Percentiles rank a stretch among this genome's conserved stretches.
These are phyloP conservation scores for Phytopythium montanum DNA, from an alignment of 352 stramenopile genomes.

Conservation along the genomic window DNA sequence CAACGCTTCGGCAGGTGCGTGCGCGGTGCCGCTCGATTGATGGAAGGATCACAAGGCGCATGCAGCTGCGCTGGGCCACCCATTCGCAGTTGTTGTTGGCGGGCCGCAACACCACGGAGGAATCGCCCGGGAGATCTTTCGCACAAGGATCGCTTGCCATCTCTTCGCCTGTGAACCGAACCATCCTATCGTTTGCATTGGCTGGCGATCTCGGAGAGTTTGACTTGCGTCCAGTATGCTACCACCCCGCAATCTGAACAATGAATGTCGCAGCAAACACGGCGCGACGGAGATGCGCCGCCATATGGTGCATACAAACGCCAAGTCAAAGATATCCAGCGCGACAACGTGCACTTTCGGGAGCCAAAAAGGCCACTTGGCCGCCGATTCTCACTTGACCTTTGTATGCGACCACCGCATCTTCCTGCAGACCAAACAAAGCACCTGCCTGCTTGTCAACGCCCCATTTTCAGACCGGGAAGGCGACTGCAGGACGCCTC, in stretches of 20 bases:
- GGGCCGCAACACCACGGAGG: too few species aligned
- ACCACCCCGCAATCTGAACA: background rate
- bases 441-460: background rate
- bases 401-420: background rate
- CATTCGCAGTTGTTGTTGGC: background rate
- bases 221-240: background rate
- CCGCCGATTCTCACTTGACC: background rate
- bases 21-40: background rate
- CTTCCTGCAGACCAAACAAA: background rate
- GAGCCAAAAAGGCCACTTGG: background rate
- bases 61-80: background rate
- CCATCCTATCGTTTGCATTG: too few species aligned
- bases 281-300: background rate
- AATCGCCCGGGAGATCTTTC: too few species aligned
- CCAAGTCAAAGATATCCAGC: slow-evolving; percentile 3
- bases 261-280: slow-evolving; percentile 1
- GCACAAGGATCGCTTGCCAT: too few species aligned
- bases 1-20: background rate
- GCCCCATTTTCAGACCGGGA: too few species aligned
- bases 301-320: slow-evolving; percentile 1
- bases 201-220: too few species aligned
- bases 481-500: too few species aligned
- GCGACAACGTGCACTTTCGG: slow-evolving; percentile 3
- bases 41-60: background rate
- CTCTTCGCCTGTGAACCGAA: too few species aligned